Evolutionary conservation across 805 yeast genomes (phyloP).

Genomic region (Candida golubevii): DNA sequence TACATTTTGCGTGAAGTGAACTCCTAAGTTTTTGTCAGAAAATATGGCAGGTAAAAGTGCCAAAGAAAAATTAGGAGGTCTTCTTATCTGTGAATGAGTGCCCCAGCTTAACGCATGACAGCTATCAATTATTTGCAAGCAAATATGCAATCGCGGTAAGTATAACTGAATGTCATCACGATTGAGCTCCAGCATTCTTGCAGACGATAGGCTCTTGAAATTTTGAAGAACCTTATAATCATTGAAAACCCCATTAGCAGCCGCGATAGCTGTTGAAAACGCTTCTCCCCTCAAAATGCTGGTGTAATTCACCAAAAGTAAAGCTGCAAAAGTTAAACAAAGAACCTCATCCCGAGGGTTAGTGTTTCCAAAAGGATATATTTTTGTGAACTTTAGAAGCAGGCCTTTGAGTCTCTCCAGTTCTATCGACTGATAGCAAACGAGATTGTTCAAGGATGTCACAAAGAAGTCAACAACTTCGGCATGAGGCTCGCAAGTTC

Average conservation of each 20-base stretch:
- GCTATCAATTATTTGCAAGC: slow-evolving; percentile 46
- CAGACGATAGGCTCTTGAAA: slow-evolving; percentile 15
- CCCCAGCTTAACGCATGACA: slow-evolving; percentile 52
- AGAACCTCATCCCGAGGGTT: slow-evolving; percentile 20
- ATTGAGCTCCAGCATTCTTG: neutral
- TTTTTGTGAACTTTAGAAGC: slow-evolving; percentile 30
- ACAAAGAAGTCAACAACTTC: slow-evolving; percentile 39
- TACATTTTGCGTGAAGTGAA: slow-evolving; percentile 3
- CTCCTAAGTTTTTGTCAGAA: neutral
- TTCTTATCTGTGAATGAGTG: slow-evolving; percentile 22
- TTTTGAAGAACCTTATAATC: slow-evolving; percentile 52
- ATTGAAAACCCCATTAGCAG: slow-evolving; percentile 28
- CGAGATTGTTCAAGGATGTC: slow-evolving; percentile 36
- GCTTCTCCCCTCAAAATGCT: slow-evolving; percentile 56
- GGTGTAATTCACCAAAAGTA: slow-evolving; percentile 47
- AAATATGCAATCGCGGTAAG: slow-evolving; percentile 44
- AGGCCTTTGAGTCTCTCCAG: slow-evolving; percentile 31
- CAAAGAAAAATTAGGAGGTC: slow-evolving; percentile 1
- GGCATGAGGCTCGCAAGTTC: slow-evolving; percentile 23
- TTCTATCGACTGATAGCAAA: slow-evolving; percentile 29
- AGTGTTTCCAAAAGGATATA: slow-evolving; percentile 31
- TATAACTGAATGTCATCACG: slow-evolving; percentile 13
- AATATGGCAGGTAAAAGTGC: neutral
- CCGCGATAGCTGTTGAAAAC: slow-evolving; percentile 53
- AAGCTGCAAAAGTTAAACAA: slow-evolving; percentile 25